These are phyloP conservation scores for Trichoderma breve DNA, from an alignment of 2,329 filamentous ascomycete species.

Conservation along the genomic window DNA sequence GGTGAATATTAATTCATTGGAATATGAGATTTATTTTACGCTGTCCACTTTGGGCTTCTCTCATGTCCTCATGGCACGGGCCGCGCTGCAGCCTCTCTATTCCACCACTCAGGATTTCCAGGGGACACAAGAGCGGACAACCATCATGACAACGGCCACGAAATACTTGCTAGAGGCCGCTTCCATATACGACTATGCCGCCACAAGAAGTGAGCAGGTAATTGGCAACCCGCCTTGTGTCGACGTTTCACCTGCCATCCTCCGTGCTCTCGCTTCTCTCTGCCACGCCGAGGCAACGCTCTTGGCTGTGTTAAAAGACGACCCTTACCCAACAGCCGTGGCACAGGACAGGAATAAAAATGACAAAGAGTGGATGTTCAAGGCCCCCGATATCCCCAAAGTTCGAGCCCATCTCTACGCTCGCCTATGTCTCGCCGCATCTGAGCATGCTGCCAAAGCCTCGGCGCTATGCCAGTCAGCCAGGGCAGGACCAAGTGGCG, in stretches of 20 bases:
- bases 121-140: constrained; percentile 63
- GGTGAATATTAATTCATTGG: constrained; percentile 69
- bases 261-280: constrained; percentile 60
- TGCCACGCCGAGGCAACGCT: constrained; percentile 86
- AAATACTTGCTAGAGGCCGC: constrained; percentile 75
- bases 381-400: constrained; percentile 80
- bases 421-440: constrained; percentile 79
- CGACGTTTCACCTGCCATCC: constrained; percentile 53
- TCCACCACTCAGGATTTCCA: constrained; percentile 60
- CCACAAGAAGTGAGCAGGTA: constrained; percentile 51
- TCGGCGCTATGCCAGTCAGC: constrained; percentile 47
- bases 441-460: constrained; percentile 81
- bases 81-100: constrained; percentile 71
- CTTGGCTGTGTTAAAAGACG: constrained; percentile 87
- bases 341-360: constrained; percentile 78
- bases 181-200: constrained; percentile 72
- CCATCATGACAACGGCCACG: constrained; percentile 70
- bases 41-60: constrained; percentile 75
- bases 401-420: constrained; percentile 87
- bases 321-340: constrained; percentile 82
- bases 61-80: constrained; percentile 69
- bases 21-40: constrained; percentile 79
- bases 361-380: constrained; percentile 96
- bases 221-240: constrained; percentile 44
- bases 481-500: constrained; percentile 42